A percentile compares a stretch with the other conserved stretches of the same genome.
Evolutionary conservation across 2,329 filamentous ascomycete species (phyloP).

Genomic region (Fusarium sp.): DNA sequence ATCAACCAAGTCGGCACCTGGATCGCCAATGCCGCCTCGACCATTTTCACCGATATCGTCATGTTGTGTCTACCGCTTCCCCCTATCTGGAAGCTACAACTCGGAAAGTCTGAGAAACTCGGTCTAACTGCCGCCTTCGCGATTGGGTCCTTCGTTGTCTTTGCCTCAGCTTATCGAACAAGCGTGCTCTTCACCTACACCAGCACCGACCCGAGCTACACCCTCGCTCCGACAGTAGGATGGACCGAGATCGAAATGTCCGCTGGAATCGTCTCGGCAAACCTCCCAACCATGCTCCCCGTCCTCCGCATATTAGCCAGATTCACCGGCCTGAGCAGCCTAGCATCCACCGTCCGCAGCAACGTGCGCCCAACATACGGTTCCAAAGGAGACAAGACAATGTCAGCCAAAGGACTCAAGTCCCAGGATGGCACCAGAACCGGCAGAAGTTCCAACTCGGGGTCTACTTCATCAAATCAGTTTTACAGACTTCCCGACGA

Average conservation of each 20-base stretch:
- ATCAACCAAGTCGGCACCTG: slow-evolving; percentile 65
- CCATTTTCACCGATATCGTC: slow-evolving; percentile 61
- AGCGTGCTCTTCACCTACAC: slow-evolving; percentile 61
- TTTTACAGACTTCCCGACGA: slow-evolving; percentile 55
- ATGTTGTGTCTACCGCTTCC: slow-evolving; percentile 61
- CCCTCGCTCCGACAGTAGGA: slow-evolving; percentile 60
- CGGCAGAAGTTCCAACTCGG: slow-evolving; percentile 23
- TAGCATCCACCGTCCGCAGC: slow-evolving; percentile 32
- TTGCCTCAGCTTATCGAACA: slow-evolving; percentile 64
- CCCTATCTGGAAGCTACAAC: slow-evolving; percentile 61
- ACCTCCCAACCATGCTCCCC: slow-evolving; percentile 65
- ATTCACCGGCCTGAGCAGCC: slow-evolving; percentile 55
- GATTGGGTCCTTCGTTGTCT: slow-evolving; percentile 62
- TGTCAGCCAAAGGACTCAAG: slow-evolving; percentile 38
- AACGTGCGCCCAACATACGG: slow-evolving; percentile 34
- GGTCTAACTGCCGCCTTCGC: slow-evolving; percentile 60
- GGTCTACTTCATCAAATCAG: slow-evolving; percentile 30
- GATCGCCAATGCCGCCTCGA: slow-evolving; percentile 63
- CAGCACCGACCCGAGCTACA: slow-evolving; percentile 59
- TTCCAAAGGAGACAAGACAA: slow-evolving; percentile 43
- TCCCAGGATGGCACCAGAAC: slow-evolving; percentile 12
- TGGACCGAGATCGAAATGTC: slow-evolving; percentile 65
- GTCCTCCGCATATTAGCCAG: slow-evolving; percentile 57
- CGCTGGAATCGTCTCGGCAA: slow-evolving; percentile 66
- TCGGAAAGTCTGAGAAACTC: slow-evolving; percentile 58